Percentiles rank a stretch among this genome's conserved stretches.
Conservation (phyloP, 1,139 yeast genomes). For the Komagataea norvegica region DNA sequence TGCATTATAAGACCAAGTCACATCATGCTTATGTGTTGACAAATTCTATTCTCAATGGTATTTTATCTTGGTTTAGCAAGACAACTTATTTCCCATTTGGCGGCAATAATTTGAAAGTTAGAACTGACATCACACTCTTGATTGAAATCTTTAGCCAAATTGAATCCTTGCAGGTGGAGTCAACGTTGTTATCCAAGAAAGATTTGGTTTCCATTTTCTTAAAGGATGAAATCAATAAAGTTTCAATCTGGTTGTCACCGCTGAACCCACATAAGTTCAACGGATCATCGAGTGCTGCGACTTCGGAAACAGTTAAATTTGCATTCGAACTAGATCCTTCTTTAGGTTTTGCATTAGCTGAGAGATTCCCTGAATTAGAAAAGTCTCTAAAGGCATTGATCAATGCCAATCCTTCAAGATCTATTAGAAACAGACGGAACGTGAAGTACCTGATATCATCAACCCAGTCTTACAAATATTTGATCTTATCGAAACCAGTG, state of each 20-base stretch:
- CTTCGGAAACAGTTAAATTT: slow-evolving; percentile 30
- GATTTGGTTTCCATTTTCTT: slow-evolving; percentile 56
- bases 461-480: slow-evolving; percentile 30
- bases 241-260: slow-evolving; percentile 79
- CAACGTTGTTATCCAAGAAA: slow-evolving; percentile 40
- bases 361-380: slow-evolving; percentile 48
- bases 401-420: slow-evolving; percentile 52
- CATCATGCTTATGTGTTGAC: slow-evolving; percentile 44
- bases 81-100: slow-evolving; percentile 77
- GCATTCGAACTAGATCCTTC: slow-evolving; percentile 71
- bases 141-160: slow-evolving; percentile 42
- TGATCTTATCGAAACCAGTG: slow-evolving; percentile 48
- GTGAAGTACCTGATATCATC: slow-evolving; percentile 51
- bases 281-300: slow-evolving; percentile 28
- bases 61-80: slow-evolving; percentile 73
- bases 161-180: slow-evolving; percentile 18
- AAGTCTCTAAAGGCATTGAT: slow-evolving; percentile 46
- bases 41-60: slow-evolving; percentile 55
- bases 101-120: slow-evolving; percentile 65
- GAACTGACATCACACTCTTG: slow-evolving; percentile 62
- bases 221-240: slow-evolving; percentile 67
- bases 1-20: slow-evolving; percentile 45
- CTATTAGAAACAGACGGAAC: slow-evolving; percentile 60
- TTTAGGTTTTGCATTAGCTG: slow-evolving; percentile 67
- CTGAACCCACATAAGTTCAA: slow-evolving; percentile 40